Base-by-base conservation (phyloP, 192 early-diverging fungal species). In the Coemansia sp. region DNA sequence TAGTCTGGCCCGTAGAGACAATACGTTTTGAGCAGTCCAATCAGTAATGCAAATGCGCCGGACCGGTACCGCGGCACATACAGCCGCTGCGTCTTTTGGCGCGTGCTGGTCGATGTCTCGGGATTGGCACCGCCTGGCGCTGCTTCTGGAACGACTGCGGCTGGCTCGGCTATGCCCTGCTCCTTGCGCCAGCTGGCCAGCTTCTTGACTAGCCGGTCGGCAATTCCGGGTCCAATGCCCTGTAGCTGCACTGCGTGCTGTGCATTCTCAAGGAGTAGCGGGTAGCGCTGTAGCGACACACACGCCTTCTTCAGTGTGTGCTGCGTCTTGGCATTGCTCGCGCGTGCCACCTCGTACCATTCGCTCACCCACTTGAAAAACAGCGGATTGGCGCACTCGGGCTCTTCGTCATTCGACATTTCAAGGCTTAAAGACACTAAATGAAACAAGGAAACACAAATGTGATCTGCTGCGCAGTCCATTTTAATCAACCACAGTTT, bases 51-150 rank as follows among this genome's bases (percentile, higher is more conserved):
- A 73, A 93, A 97, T 3, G 87, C 84, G 4, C 91, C 93, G 0
- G 90, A 88, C 2, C 93, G 84, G 60, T 87, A 89, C 31, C 78
- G 59, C 22, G 94, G 94, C 22, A 94, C 81, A 64, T 97, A 97
- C 2, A 69, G 37, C 0, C 70, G 58, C 1, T 58, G 31, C 15
- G 60, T 10, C 9, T 69, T 71, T 5, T 40, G 21, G 50, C 12
- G 14, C 36, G 5, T 42, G 40, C 10, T 42, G 12, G 10, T 42
- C 15, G 40, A 12, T 59, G 17, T 47, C 60, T 20, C 23, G n/a
- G 26, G 25, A 10, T 68, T 53, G 5, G 34, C 53, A 12, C 22
- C 9, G 9, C 42, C 19, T 10, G 44, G 14, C 40, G 40, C 12
- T 3, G 40, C 10, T 15, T 15, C n/a, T 23, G 49, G 17, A 49